These are phyloP conservation scores for Arthroderma sp. DNA, from an alignment of 2,329 filamentous ascomycete species.

Conservation along the genomic window DNA sequence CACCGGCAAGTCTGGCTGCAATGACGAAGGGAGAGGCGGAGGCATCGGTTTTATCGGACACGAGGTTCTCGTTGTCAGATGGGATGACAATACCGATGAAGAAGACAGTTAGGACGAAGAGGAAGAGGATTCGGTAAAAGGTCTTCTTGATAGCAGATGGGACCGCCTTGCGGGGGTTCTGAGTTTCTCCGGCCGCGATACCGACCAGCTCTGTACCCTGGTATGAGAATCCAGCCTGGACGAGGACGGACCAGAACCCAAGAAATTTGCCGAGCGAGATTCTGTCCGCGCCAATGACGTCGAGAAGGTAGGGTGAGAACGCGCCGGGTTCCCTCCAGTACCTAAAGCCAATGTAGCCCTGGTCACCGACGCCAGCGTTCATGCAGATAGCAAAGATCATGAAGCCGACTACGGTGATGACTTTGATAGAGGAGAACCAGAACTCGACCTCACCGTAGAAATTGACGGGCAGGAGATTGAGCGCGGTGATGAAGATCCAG, in stretches of 20 bases:
- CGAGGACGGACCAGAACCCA: constrained; percentile 45
- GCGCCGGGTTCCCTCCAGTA: constrained; percentile 57
- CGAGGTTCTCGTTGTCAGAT: constrained; percentile 46
- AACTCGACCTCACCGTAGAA: constrained; percentile 70
- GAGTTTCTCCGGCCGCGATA: constrained; percentile 65
- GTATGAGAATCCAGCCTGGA: constrained; percentile 32
- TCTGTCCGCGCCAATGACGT: constrained; percentile 35
- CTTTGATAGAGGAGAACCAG: constrained; percentile 66
- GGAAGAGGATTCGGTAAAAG: constrained; percentile 60
- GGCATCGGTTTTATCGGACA: constrained; percentile 19
- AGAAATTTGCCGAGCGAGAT: constrained; percentile 49
- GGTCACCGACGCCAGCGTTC: constrained; percentile 55
- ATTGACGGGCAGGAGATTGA: constrained; percentile 60
- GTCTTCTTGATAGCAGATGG: constrained; percentile 62
- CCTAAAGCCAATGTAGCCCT: constrained; percentile 62
- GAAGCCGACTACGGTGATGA: constrained; percentile 61
- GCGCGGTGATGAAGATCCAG: constrained; percentile 54
- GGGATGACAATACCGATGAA: constrained; percentile 62
- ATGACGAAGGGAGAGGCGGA: constrained; percentile 35
- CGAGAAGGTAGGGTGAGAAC: constrained; percentile 45
- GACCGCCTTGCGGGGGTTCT: constrained; percentile 59
- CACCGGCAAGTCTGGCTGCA: constrained; percentile 28
- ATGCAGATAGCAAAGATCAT: constrained; percentile 65
- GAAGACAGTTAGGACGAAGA: constrained; percentile 41
- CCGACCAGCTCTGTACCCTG: constrained; percentile 62